Base-by-base conservation (phyloP, 225 moss, liverwort and hornwort species). In the Bryum argenteum region DNA sequence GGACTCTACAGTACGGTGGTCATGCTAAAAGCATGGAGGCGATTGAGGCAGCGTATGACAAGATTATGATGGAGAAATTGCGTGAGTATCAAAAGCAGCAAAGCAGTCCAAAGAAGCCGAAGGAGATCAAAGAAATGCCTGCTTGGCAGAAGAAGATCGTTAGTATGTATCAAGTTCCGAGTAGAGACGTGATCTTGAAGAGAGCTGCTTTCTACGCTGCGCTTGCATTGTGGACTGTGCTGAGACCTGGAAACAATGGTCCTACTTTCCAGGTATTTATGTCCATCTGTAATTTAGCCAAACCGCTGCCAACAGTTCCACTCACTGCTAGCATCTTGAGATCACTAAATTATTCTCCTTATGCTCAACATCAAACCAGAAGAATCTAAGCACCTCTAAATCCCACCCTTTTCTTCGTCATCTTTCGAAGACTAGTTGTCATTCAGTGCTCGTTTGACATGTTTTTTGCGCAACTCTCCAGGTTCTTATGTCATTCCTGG, bases 21-120 rank as follows among this genome's bases (percentile, higher is more conserved):
- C 83, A 97, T 75, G 84, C 88, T 65, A 93, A 80, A 66, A 93
- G 96, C 83, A 82, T 87, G 83, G 96, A 93, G 67, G 78, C 90
- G 2, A 91, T 93, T 68, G 96, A 97, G 79, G 82, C 85, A 19
- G 96, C 96, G 8, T 93, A 97, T 83, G 96, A 97, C 43, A 93
- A 91, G 76, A 97, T 97, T 57, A 93, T 97, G 77, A 90, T 91
- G 91, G 96, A 91, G 60, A 97, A 93, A 75, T 91, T 97, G 72
- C 85, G 91, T 54, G 93, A 97, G 40, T 88, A 93, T 57, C 93
- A 78, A 65, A 91, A 91, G 26, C 68, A 77, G 40, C 93, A 93
- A 81, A 90, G 78, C 55, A 97, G 88, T 69, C 69, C 91, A 54
- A 90, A 65, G 28, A 80, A 80, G 76, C 71, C 90, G 78, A 96